These are phyloP conservation scores for Trichoderma asperellum DNA, from an alignment of 2,329 filamentous ascomycete genomes.

Conservation along the genomic window DNA sequence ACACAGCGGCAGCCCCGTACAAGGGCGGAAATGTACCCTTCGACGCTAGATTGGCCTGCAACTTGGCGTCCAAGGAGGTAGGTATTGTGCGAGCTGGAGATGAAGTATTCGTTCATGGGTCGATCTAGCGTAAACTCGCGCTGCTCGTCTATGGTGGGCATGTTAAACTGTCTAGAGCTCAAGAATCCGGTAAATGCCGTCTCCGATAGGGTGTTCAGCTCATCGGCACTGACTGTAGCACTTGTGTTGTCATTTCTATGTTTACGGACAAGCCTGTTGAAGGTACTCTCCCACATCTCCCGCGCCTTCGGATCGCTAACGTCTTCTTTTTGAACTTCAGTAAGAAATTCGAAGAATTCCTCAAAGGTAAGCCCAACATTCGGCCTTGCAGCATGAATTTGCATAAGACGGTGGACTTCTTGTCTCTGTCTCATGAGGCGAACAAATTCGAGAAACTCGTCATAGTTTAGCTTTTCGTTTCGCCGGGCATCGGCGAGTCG, in stretches of 20 bases:
- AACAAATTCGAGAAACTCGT: conserved; percentile 83
- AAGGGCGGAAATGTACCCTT: conserved; percentile 90
- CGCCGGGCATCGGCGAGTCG: conserved; percentile 68
- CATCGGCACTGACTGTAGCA: conserved; percentile 50
- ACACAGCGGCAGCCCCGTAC: conserved; percentile 91
- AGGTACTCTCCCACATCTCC: conserved; percentile 71
- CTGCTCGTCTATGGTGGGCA: conserved; percentile 65
- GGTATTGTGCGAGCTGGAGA: conserved; percentile 98
- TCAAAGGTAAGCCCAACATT: conserved; percentile 68
- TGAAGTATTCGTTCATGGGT: conserved; percentile 95
- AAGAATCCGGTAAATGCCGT: conserved; percentile 78
- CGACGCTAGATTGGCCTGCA: conserved; percentile 85
- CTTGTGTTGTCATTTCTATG: conserved; percentile 54
- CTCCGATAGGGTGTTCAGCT: conserved; percentile 68
- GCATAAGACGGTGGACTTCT: conserved; percentile 78
- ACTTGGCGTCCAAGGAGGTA: conserved; percentile 93
- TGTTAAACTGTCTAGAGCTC: conserved; percentile 71
- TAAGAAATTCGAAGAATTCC: conserved; percentile 78
- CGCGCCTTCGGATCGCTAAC: conserved; percentile 64
- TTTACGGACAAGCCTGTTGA: conserved; percentile 69
- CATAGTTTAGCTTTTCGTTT: conserved; percentile 71
- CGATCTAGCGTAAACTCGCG: conserved; percentile 70
- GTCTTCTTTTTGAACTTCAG: conserved; percentile 74
- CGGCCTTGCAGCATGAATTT: conserved; percentile 59
- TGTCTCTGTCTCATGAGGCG: conserved; percentile 79